These are phyloP conservation scores for Thuidium tamariscinum DNA, from an alignment of 225 moss, liverwort and hornwort species.

Conservation along the genomic window DNA sequence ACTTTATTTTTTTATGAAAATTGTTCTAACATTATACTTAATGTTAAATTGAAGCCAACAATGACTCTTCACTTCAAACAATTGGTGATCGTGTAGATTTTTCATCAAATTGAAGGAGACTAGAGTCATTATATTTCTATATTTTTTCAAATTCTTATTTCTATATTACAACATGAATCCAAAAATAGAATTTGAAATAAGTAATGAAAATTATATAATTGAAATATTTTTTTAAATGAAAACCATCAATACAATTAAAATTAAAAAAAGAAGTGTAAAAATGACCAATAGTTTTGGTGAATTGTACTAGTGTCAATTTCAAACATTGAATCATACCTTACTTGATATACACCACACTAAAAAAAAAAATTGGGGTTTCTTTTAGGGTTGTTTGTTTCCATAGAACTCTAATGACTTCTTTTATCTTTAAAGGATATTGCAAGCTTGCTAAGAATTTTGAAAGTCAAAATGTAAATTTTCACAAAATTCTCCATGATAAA, in stretches of 20 bases:
- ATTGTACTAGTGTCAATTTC: not conserved
- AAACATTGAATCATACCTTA: not conserved
- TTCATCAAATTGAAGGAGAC: not conserved
- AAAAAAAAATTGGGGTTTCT: too few species aligned
- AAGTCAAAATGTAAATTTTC: too few species aligned
- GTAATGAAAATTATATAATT: too few species aligned
- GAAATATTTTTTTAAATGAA: too few species aligned
- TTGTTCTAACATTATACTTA: not conserved
- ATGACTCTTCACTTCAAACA: not conserved
- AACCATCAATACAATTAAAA: too few species aligned
- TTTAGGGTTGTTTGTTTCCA: too few species aligned
- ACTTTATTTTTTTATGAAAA: not conserved
- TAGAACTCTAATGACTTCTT: too few species aligned
- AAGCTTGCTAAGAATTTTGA: too few species aligned
- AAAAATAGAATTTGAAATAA: too few species aligned
- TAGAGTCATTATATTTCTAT: not conserved
- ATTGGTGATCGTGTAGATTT: not conserved
- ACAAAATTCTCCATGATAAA: too few species aligned
- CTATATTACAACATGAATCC: too few species aligned
- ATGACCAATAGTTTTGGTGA: not conserved
- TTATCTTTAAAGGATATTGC: too few species aligned
- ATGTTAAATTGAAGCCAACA: not conserved
- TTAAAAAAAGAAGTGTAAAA: not conserved
- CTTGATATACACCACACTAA: not conserved
- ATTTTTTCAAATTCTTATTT: not conserved